Evolutionary conservation across 345 rosid genomes (phyloP).

Genomic region (Linum lewisii): DNA sequence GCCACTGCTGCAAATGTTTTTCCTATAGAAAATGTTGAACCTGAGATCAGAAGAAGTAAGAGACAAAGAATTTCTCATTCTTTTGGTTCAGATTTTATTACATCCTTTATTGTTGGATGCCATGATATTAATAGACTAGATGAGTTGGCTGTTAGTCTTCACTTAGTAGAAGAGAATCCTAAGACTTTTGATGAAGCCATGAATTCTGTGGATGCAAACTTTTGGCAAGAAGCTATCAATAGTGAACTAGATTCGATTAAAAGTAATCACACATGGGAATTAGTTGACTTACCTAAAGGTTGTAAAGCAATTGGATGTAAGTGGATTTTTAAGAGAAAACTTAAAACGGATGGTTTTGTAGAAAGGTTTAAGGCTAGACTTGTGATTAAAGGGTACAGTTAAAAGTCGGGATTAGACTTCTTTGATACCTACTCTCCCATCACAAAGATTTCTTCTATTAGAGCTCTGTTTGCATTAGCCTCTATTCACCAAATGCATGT

Average conservation of each 20-base stretch:
- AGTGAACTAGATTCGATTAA: not conserved
- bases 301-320: not conserved
- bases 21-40: no score
- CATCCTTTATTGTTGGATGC: no score
- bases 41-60: no score
- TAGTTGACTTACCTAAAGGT: not conserved
- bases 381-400: not conserved
- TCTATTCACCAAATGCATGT: not conserved
- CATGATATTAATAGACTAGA: no score
- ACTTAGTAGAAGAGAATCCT: no score
- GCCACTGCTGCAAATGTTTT: no score
- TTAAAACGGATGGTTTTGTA: not conserved
- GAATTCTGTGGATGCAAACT: no score
- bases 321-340: not conserved
- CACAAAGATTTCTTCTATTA: not conserved
- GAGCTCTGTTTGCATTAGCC: not conserved
- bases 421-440: not conserved
- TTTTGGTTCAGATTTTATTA: no score
- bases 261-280: not conserved
- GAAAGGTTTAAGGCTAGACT: not conserved
- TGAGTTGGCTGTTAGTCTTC: no score
- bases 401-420: not conserved
- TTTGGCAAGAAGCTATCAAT: not conserved
- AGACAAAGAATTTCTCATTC: no score
- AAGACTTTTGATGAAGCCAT: no score